These are phyloP conservation scores for Calonectria pseudoturangicola DNA, from an alignment of 2,329 filamentous ascomycete species.

Conservation along the genomic window DNA sequence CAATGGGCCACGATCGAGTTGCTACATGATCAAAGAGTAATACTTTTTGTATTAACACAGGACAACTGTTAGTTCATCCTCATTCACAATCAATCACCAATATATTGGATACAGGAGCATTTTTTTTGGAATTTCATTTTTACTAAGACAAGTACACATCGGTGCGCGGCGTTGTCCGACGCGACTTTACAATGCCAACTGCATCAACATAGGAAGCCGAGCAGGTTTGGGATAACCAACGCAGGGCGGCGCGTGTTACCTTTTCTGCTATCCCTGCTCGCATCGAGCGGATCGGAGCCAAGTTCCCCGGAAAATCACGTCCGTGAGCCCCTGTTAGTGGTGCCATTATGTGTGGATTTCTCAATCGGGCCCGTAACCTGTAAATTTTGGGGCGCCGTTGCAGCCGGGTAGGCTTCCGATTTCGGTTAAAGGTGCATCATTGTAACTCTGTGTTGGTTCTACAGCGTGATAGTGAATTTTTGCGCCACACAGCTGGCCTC, in stretches of 20 bases:
- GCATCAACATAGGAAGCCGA: neutral
- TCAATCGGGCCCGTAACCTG: neutral
- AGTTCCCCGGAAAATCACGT: neutral
- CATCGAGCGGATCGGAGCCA: neutral
- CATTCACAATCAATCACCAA: too few species aligned
- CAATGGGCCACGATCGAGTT: neutral
- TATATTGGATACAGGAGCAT: neutral
- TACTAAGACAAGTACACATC: neutral
- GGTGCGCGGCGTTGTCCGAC: too few species aligned
- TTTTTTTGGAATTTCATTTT: neutral
- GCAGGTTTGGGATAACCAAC: neutral
- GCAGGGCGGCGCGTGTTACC: neutral
- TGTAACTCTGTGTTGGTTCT: slow-evolving; percentile 14
- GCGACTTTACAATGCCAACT: too few species aligned
- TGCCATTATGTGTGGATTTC: neutral
- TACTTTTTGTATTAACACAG: too few species aligned
- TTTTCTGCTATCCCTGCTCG: neutral
- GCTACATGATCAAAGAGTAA: too few species aligned
- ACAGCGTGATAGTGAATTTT: neutral
- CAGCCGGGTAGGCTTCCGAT: neutral
- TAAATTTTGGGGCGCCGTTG: neutral
- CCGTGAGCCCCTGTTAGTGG: neutral
- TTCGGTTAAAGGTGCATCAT: neutral
- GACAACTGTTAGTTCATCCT: too few species aligned
- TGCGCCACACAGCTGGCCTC: neutral